phyloP scores from a whole-genome alignment of 345 rosid species.

The Populus davidiana region DNA sequence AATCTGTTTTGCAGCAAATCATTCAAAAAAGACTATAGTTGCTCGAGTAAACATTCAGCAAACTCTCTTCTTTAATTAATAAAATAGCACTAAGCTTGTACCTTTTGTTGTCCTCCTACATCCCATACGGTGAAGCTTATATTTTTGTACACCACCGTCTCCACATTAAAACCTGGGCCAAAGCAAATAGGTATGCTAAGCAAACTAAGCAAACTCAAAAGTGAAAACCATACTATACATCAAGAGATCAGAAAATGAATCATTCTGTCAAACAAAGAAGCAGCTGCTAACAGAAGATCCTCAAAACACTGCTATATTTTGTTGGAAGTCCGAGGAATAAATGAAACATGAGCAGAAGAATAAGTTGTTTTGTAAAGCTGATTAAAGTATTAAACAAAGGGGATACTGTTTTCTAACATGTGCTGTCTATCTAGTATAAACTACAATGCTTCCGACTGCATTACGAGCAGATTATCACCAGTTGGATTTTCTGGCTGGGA shows the following conservation, averaged over 20 bases:
- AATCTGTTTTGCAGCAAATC: conserved; percentile 39
- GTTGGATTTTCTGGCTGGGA: not conserved
- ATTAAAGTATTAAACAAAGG: not conserved
- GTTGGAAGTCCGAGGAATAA: not conserved
- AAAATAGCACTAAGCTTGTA: conserved; percentile 9
- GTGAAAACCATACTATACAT: not conserved
- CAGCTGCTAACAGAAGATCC: not conserved
- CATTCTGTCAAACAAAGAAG: not conserved
- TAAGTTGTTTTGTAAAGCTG: not conserved
- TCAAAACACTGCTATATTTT: not conserved
- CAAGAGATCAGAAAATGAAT: not conserved
- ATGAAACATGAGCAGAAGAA: not conserved
- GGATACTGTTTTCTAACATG: not conserved
- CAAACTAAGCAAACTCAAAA: not conserved
- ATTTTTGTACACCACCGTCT: conserved; percentile 56
- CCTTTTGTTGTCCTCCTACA: conserved; percentile 69
- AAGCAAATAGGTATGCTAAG: not conserved
- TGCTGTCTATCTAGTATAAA: not conserved
- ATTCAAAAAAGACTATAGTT: not conserved
- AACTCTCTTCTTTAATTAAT: not conserved
- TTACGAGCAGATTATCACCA: not conserved
- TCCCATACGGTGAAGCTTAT: conserved; percentile 66
- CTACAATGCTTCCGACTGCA: not conserved
- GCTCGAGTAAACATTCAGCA: not conserved
- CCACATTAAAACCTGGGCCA: conserved; percentile 59